Conservation (phyloP, 805 yeast genomes). For the Zygoascus biomembranicola region DNA sequence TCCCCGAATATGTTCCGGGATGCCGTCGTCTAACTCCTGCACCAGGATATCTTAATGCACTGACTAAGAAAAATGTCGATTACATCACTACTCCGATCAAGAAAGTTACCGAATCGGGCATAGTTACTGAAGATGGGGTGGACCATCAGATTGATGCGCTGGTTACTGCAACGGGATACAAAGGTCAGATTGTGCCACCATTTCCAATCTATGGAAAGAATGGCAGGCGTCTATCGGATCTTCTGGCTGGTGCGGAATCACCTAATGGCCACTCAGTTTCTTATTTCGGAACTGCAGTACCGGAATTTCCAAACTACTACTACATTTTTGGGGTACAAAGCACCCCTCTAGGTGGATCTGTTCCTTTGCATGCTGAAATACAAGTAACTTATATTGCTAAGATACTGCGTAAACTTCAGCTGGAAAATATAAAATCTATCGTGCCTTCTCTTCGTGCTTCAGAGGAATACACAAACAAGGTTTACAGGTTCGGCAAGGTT, state of each 20-base stretch:
- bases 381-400: slow-evolving; percentile 5
- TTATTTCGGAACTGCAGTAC: slow-evolving; percentile 14
- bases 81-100: slow-evolving; percentile 10
- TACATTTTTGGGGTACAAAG: slow-evolving; percentile 8
- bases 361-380: slow-evolving; percentile 2
- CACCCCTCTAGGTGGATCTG: slow-evolving; percentile 7
- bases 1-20: slow-evolving; percentile 19
- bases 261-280: slow-evolving; percentile 1
- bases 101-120: slow-evolving; percentile 11
- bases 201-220: slow-evolving; percentile 9
- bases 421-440: slow-evolving; percentile 6
- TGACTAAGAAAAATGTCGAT: slow-evolving; percentile 17
- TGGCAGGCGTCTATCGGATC: slow-evolving; percentile 6
- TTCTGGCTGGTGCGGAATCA: slow-evolving; percentile 6
- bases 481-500: background rate
- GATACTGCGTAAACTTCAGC: slow-evolving; percentile 4
- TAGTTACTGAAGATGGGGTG: slow-evolving; percentile 11
- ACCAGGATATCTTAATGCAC: slow-evolving; percentile 16
- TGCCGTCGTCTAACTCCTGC: slow-evolving; percentile 21
- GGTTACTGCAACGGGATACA: slow-evolving; percentile 13
- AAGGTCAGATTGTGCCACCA: slow-evolving; percentile 6
- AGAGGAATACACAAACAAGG: slow-evolving; percentile 1
- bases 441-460: slow-evolving; percentile 2
- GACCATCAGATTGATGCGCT: slow-evolving; percentile 8
- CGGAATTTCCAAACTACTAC: slow-evolving; percentile 17